Evolutionary conservation across 2,329 filamentous ascomycete genomes (phyloP), one percentile per base, ranked within the genome.

Genomic region (Fusarium falciforme): DNA sequence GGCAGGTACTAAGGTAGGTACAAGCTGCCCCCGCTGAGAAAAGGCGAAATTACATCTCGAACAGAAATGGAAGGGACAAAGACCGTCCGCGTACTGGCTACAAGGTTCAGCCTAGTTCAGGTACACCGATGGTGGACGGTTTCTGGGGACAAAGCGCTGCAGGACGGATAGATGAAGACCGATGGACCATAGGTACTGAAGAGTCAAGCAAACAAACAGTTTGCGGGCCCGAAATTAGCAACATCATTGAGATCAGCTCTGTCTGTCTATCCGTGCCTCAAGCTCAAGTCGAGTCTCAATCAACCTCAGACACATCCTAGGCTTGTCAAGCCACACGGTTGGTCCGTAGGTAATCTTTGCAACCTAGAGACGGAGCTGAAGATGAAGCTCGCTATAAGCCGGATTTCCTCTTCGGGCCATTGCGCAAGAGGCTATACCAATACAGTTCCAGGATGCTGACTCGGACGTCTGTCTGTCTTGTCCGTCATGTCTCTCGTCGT

Each of bases 11-110:
- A 67, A 74, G 52, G 71, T 66, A 64, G 64, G 64, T 40, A 72
- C 54, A 62, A 67, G 66, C 63, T 38, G 36, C 29, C 65, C 36
- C 55, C 59, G 55, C 44, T 52, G 58, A 64, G 67, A 58, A 57
- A 73, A 77, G 59, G 68, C 76, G 76, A 77, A 66, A 77, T 77
- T 76, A 68, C 67, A 69, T 73, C 33, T 72, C 60, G 68, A 73
- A 75, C 71, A 74, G 61, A 72, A 74, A 66, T 72, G 72, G 71
- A 74, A 74, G 58, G 64, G 54, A 72, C 40, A 33, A 42, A 44
- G 44, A 22, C 31, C 49, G 31, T 20, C 33, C 17, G 27, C 27
- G 25, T 67, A 64, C 63, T 68, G 68, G 68, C 64, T 62, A 65
- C 42, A 72, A 62, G 52, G 47, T 60, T 72, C 64, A 38, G 57